Percentiles rank a stretch among this genome's conserved stretches.
phyloP scores from a whole-genome alignment of 2,329 filamentous ascomycete species.

The Phialophora macrospora region DNA sequence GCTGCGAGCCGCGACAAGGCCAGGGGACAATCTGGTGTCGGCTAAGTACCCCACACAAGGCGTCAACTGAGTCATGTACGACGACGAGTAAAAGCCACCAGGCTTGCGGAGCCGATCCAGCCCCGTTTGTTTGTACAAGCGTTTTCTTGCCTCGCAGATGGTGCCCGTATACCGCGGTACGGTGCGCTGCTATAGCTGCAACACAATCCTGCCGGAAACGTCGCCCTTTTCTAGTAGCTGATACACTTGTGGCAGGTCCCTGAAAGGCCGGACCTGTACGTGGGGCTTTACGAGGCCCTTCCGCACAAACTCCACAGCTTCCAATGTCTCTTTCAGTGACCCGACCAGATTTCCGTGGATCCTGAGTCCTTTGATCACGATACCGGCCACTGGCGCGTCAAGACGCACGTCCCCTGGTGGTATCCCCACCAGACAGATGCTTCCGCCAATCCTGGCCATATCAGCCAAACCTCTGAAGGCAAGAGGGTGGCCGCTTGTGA shows the following conservation, averaged over 20 bases:
- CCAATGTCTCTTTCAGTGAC: slow-evolving; percentile 53
- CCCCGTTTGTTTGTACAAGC: not conserved
- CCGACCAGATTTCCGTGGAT: slow-evolving; percentile 53
- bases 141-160: not conserved
- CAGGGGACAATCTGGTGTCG: not conserved
- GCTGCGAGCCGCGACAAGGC: slow-evolving; percentile 13
- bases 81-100: not conserved
- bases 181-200: slow-evolving; percentile 40
- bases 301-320: slow-evolving; percentile 52
- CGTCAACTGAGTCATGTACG: not conserved
- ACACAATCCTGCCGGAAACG: slow-evolving; percentile 51
- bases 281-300: slow-evolving; percentile 51
- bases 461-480: slow-evolving; percentile 49
- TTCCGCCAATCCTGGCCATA: slow-evolving; percentile 53
- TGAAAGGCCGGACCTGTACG: slow-evolving; percentile 50
- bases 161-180: not conserved
- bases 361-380: slow-evolving; percentile 53
- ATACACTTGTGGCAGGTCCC: slow-evolving; percentile 50
- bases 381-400: slow-evolving; percentile 50
- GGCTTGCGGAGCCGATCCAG: not conserved
- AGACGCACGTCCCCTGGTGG: slow-evolving; percentile 48
- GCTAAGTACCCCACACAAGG: slow-evolving; percentile 4
- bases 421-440: slow-evolving; percentile 53
- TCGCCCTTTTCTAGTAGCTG: slow-evolving; percentile 53
- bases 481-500: slow-evolving; percentile 50